These are phyloP conservation scores for Tausonia pullulans DNA, from an alignment of 1,284 basidiomycete genomes.

Conservation along the genomic window DNA sequence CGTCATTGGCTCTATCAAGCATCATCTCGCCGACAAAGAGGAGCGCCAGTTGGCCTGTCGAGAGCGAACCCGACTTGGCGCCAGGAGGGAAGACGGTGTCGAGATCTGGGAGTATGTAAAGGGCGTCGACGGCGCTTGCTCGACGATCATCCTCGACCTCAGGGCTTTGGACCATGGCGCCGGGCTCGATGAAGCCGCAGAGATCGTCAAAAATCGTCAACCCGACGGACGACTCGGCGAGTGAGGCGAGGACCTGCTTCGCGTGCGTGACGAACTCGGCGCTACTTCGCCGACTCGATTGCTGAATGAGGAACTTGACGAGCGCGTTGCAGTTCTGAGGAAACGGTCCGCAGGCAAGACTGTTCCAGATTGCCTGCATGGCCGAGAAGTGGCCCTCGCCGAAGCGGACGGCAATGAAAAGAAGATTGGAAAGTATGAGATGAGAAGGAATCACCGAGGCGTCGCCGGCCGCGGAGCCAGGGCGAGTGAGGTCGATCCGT, in stretches of 20 bases:
- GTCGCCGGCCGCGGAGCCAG: slow-evolving; percentile 23
- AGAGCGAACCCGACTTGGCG: slow-evolving; percentile 36
- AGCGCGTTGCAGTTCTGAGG: slow-evolving; percentile 67
- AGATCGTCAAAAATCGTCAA: slow-evolving; percentile 68
- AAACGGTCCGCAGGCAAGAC: slow-evolving; percentile 57
- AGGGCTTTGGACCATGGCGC: slow-evolving; percentile 60
- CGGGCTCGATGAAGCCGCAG: slow-evolving; percentile 71
- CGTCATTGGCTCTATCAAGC: slow-evolving; percentile 63
- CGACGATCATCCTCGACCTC: slow-evolving; percentile 54
- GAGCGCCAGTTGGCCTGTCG: slow-evolving; percentile 74
- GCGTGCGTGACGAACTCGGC: slow-evolving; percentile 67
- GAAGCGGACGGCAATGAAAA: slow-evolving; percentile 71
- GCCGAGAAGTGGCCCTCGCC: slow-evolving; percentile 68
- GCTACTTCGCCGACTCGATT: slow-evolving; percentile 72
- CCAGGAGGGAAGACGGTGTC: slow-evolving; percentile 30
- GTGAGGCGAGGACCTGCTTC: slow-evolving; percentile 68
- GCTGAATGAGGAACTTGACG: slow-evolving; percentile 72
- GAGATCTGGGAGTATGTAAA: slow-evolving; percentile 24
- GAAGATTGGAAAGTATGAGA: slow-evolving; percentile 57
- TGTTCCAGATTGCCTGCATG: slow-evolving; percentile 67
- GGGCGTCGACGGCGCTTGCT: slow-evolving; percentile 41
- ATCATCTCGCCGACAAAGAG: slow-evolving; percentile 74
- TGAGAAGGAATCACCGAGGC: slow-evolving; percentile 23
- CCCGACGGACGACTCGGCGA: slow-evolving; percentile 67
- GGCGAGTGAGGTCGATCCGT: slow-evolving; percentile 47